Percentiles rank a stretch among this genome's conserved stretches.
These are phyloP conservation scores for Mangifera indica DNA, from an alignment of 345 rosid genomes.

Conservation along the genomic window DNA sequence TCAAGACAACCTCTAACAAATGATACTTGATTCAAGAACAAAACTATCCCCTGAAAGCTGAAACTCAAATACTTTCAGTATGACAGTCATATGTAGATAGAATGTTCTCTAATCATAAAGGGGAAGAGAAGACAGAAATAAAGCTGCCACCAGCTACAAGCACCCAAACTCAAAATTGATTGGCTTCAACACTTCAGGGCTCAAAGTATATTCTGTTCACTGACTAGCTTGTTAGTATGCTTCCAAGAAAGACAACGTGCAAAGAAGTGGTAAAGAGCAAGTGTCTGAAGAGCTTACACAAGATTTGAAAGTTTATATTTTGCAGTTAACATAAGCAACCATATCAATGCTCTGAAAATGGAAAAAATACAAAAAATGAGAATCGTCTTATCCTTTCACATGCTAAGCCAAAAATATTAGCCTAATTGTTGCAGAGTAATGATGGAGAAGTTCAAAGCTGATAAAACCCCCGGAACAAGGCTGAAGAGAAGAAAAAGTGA, in stretches of 20 bases:
- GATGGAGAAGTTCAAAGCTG: conserved; percentile 17
- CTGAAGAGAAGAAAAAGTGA: conserved; percentile 21
- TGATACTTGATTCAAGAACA: conserved; percentile 18
- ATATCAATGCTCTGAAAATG: conserved; percentile 12
- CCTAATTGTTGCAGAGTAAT: conserved; percentile 9
- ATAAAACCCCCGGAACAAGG: background rate
- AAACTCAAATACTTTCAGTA: background rate
- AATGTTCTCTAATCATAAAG: conserved; percentile 14
- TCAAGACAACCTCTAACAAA: conserved; percentile 27
- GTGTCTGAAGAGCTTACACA: conserved; percentile 3
- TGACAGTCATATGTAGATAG: background rate
- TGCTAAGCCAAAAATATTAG: conserved; percentile 12
- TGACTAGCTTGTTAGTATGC: conserved; percentile 10
- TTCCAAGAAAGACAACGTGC: background rate
- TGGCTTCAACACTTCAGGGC: conserved; percentile 10
- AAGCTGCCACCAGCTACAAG: conserved; percentile 6
- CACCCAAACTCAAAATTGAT: conserved; percentile 9
- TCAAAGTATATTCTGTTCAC: conserved; percentile 11
- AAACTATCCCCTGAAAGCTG: conserved; percentile 2
- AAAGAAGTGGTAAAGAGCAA: background rate
- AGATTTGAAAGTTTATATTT: conserved; percentile 7
- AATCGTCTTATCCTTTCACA: conserved; percentile 9
- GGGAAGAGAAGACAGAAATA: conserved; percentile 5
- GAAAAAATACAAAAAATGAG: background rate
- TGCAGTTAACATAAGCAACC: background rate